Evolutionary conservation across 345 rosid genomes (phyloP).

Genomic region (Hirschfeldia incana): DNA sequence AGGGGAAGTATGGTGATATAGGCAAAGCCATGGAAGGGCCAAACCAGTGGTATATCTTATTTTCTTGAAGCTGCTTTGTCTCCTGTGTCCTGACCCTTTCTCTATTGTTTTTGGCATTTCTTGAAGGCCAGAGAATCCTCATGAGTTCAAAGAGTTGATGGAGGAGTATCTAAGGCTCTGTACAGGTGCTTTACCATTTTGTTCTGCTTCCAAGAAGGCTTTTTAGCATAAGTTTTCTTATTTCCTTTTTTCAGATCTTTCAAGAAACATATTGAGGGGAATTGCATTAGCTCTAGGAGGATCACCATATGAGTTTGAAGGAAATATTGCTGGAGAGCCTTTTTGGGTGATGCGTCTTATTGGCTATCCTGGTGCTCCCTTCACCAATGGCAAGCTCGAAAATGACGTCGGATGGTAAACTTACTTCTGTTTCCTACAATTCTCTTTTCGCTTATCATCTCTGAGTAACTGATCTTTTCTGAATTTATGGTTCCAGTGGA

Average conservation of each 20-base stretch:
- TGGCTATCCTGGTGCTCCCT: constrained; percentile 69
- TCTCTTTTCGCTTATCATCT: not conserved
- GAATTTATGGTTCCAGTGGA: constrained; percentile 48
- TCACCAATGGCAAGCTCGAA: constrained; percentile 32
- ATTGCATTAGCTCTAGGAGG: constrained; percentile 72
- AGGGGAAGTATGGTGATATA: constrained; percentile 67
- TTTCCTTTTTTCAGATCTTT: constrained; percentile 52
- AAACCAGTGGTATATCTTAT: constrained; percentile 64
- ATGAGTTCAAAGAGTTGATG: constrained; percentile 54
- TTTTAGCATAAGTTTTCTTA: not conserved
- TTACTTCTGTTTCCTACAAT: not conserved
- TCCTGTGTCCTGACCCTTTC: constrained; percentile 1
- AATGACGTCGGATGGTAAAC: constrained; percentile 83
- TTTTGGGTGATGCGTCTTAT: constrained; percentile 87
- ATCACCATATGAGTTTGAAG: constrained; percentile 69
- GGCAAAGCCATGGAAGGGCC: constrained; percentile 80
- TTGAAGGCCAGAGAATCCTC: constrained; percentile 70
- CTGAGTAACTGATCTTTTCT: not conserved
- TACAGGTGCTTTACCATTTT: constrained; percentile 50
- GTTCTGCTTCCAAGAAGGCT: not conserved
- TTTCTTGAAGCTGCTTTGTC: not conserved
- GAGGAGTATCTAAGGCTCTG: constrained; percentile 72
- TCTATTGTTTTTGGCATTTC: not conserved
- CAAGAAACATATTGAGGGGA: constrained; percentile 76
- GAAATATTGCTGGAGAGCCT: constrained; percentile 71